phyloP scores from a whole-genome alignment of 129 eudicot species.

The Escallonia herrerae region DNA sequence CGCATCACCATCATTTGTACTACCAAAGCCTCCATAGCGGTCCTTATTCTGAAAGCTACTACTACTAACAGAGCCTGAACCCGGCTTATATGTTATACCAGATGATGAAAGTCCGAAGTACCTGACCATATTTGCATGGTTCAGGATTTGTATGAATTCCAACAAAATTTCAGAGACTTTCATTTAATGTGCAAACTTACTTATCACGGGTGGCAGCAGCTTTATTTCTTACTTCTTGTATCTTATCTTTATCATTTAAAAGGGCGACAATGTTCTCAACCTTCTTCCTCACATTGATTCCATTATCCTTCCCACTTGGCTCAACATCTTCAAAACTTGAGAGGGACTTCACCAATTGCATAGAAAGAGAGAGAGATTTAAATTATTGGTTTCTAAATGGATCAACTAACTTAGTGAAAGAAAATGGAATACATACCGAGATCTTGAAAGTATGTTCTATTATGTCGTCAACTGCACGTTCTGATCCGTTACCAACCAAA shows the following conservation, averaged over 20 bases:
- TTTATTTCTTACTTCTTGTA: slow-evolving; percentile 83
- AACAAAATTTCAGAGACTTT: background rate
- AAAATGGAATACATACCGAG: slow-evolving; percentile 55
- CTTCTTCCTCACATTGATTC: slow-evolving; percentile 95
- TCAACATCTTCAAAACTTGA: slow-evolving; percentile 86
- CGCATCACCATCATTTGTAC: slow-evolving; percentile 57
- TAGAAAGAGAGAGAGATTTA: background rate
- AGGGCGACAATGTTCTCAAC: slow-evolving; percentile 81
- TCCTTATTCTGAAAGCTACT: slow-evolving; percentile 47
- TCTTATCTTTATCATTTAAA: slow-evolving; percentile 83
- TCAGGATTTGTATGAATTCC: slow-evolving; percentile 1
- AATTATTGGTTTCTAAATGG: slow-evolving; percentile 1
- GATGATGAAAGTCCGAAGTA: slow-evolving; percentile 91
- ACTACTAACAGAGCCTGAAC: slow-evolving; percentile 64
- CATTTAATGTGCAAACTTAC: slow-evolving; percentile 34
- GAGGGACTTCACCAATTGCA: slow-evolving; percentile 48
- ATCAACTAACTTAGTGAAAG: slow-evolving; percentile 3
- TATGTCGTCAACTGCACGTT: slow-evolving; percentile 96
- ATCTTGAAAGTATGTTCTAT: slow-evolving; percentile 94
- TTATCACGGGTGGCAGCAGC: slow-evolving; percentile 95
- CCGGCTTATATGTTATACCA: slow-evolving; percentile 78
- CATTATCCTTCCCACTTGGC: slow-evolving; percentile 91
- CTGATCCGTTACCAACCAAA: slow-evolving; percentile 97
- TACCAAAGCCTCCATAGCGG: slow-evolving; percentile 83
- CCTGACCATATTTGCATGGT: slow-evolving; percentile 32